phyloP scores from a whole-genome alignment of 2,329 filamentous ascomycete species.

The Ceratocystis ficicola region DNA sequence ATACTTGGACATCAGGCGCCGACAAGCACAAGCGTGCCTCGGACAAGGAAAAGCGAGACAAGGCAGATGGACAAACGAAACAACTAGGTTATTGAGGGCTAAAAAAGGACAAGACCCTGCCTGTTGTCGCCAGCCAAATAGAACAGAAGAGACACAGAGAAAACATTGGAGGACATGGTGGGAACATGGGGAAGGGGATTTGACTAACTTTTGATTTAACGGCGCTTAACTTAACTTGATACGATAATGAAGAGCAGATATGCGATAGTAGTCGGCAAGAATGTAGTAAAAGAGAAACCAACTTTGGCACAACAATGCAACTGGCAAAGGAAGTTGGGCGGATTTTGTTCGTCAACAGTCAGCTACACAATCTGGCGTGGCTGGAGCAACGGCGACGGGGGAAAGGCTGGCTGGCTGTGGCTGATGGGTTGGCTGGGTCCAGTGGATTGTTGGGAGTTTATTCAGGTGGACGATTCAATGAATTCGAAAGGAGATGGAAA shows the following conservation, averaged over 20 bases:
- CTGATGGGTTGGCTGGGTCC: background rate
- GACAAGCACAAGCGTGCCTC: conserved; percentile 3
- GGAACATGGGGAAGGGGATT: background rate
- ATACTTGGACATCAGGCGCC: background rate
- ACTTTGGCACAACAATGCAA: background rate
- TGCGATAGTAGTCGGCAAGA: background rate
- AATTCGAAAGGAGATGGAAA: conserved; percentile 21
- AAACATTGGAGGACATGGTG: background rate
- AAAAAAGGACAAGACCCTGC: no score
- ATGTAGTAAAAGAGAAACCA: background rate
- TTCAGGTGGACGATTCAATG: conserved; percentile 2
- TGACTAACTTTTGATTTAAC: background rate
- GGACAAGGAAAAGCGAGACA: conserved; percentile 1
- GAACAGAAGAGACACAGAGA: background rate
- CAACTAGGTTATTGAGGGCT: background rate
- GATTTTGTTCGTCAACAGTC: no score
- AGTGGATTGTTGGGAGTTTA: conserved; percentile 10
- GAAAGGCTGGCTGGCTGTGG: conserved; percentile 12
- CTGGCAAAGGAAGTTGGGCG: background rate
- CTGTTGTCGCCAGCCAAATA: background rate
- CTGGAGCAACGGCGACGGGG: background rate
- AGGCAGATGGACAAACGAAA: conserved; percentile 1
- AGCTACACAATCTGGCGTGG: background rate
- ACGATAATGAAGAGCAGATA: background rate
- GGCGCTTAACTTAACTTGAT: conserved; percentile 1